Conservation (phyloP, 129 eudicot species). For the Tagetes erecta region DNA sequence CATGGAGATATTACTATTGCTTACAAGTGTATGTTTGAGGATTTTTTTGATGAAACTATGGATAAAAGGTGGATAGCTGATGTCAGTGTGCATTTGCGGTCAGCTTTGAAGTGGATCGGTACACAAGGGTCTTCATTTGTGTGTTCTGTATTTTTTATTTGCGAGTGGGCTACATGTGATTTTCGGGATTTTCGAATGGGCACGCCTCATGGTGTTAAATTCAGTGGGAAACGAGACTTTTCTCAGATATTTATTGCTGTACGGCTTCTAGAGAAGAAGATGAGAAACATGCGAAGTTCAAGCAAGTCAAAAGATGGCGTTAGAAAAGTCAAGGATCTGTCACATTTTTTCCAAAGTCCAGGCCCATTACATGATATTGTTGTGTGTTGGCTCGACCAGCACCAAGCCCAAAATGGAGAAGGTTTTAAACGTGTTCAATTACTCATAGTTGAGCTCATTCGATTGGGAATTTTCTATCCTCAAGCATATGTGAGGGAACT, state of each 20-base stretch:
- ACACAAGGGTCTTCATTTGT: slow-evolving; percentile 46
- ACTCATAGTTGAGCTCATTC: slow-evolving; percentile 62
- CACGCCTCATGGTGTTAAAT: slow-evolving; percentile 59
- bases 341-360: slow-evolving; percentile 72
- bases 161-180: slow-evolving; percentile 98
- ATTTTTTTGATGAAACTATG: slow-evolving; percentile 54
- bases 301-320: slow-evolving; percentile 24
- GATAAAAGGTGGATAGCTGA: slow-evolving; percentile 73
- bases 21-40: slow-evolving; percentile 63
- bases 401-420: slow-evolving; percentile 70
- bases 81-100: slow-evolving; percentile 58
- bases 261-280: slow-evolving; percentile 68
- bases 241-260: slow-evolving; percentile 71
- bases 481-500: slow-evolving; percentile 85
- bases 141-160: slow-evolving; percentile 71
- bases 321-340: slow-evolving; percentile 39
- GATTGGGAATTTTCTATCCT: slow-evolving; percentile 79
- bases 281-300: slow-evolving; percentile 43
- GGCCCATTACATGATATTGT: slow-evolving; percentile 85
- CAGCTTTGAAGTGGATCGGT: slow-evolving; percentile 71
- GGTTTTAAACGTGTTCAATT: slow-evolving; percentile 84
- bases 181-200: slow-evolving; percentile 69
- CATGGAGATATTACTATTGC: slow-evolving; percentile 72
- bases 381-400: slow-evolving; percentile 98
- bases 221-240: slow-evolving; percentile 78